These are phyloP conservation scores for Cephalotrichum gorgonifer DNA, from an alignment of 2,329 filamentous ascomycete genomes.

Conservation along the genomic window DNA sequence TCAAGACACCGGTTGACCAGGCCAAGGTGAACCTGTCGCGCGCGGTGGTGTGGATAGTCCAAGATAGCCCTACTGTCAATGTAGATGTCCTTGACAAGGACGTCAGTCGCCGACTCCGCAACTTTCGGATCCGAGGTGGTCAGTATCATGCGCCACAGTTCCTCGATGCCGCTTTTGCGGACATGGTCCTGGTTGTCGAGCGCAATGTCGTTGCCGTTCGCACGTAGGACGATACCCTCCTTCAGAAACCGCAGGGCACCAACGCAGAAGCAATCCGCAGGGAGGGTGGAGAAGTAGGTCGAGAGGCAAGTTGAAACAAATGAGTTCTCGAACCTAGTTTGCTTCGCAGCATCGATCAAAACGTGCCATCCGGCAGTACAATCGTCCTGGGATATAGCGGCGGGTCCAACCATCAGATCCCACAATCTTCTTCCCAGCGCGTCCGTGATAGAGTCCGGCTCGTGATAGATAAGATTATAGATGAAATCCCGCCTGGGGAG, in stretches of 20 bases:
- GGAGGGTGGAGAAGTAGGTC: conserved; percentile 45
- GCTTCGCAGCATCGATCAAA: conserved; percentile 38
- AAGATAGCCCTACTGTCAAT: conserved; percentile 45
- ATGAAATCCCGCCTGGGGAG: conserved; percentile 47
- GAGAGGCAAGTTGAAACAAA: conserved; percentile 45
- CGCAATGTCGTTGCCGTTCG: conserved; percentile 34
- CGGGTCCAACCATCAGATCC: conserved; percentile 59
- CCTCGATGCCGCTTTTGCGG: conserved; percentile 48
- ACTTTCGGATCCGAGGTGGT: conserved; percentile 55
- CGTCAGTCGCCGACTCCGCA: conserved; percentile 56
- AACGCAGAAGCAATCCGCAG: conserved; percentile 46
- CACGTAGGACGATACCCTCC: conserved; percentile 34
- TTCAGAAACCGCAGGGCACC: conserved; percentile 55
- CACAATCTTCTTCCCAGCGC: conserved; percentile 58
- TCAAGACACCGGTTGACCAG: conserved; percentile 65
- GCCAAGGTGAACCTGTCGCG: conserved; percentile 52
- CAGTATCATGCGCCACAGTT: conserved; percentile 77
- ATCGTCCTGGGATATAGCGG: conserved; percentile 48
- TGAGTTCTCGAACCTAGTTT: conserved; percentile 35
- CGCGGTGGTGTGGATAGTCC: conserved; percentile 36
- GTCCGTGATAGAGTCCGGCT: conserved; percentile 50
- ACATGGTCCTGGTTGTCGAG: conserved; percentile 42
- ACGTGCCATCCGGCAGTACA: conserved; percentile 61
- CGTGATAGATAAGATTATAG: conserved; percentile 45
- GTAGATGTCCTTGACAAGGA: conserved; percentile 63